Base-by-base conservation (phyloP, 345 rosid species). In the Bruguiera sexangula region DNA sequence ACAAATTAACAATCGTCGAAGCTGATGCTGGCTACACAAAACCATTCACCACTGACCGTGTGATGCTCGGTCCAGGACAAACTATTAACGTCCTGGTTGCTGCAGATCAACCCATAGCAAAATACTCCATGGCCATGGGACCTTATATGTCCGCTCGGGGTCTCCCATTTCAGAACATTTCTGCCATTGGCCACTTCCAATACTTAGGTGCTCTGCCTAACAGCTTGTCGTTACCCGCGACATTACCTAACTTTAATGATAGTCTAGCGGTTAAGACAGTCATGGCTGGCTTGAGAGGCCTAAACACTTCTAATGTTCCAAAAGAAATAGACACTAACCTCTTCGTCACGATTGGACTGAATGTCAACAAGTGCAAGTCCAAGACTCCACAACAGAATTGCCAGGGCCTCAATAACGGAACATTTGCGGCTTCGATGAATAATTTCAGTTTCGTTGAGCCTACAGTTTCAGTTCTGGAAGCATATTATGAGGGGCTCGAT, bases 41-140 rank as follows among this genome's bases (percentile, higher is more conserved):
- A 78, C 89, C 91, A 24, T 90, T 83, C 76, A 60, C 80, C 52
- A 87, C 91, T 2, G 85, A 82, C 67, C 83, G 74, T 1, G 88
- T 92, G 73, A 92, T 92, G 98, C 83, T 92, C 19, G 96, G 87
- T 63, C 96, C 96, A 1, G 98, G 96, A 36, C 98, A 92, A 82
- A 92, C 98, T 5, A 83, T 89, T 80, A 90, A 82, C 67, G 88
- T 92, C 63, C 91, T 92, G 5, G 87, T 90, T 75, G 80, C 89
- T 9, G 91, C 96, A 5, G 90, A 92, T 82, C 96, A 90, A 75
- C 70, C 86, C 56, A 77, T 77, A 16, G 91, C 85, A 78, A 87
- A 65, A 78, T 90, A 90, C 81, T 85, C 90, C 76, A 88, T 90
- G 77, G 90, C 95, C 66, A 82, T 88, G 85, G 95, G 96, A 67